Evolutionary conservation across 208 protist species (phyloP).

Genomic region (Acanthamoeba polyphaga): DNA sequence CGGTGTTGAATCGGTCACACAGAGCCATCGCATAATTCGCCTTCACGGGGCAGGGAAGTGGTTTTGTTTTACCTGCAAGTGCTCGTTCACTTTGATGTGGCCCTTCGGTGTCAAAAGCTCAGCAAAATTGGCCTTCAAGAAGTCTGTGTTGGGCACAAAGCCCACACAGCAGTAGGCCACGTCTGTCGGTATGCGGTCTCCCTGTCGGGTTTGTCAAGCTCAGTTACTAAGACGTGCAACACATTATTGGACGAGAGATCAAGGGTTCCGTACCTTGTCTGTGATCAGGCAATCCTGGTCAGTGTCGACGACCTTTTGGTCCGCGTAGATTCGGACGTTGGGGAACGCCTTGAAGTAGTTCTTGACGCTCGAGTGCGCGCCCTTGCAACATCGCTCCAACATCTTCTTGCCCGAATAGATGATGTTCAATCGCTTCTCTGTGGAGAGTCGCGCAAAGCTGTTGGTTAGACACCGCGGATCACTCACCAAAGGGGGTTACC

Average conservation of each 20-base stretch:
- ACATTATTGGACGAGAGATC: no score
- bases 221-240: no score
- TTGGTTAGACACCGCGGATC: neutral
- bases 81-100: slow-evolving; percentile 24
- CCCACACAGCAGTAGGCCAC: slow-evolving; percentile 29
- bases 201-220: neutral
- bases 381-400: slow-evolving; percentile 50
- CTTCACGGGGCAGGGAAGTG: neutral
- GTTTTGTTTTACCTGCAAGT: neutral
- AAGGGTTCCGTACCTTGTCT: neutral
- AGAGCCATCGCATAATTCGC: neutral
- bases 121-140: neutral
- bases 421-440: slow-evolving; percentile 41
- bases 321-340: slow-evolving; percentile 15
- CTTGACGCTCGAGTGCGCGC: neutral
- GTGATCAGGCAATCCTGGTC: slow-evolving; percentile 2
- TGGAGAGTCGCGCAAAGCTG: neutral
- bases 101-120: neutral
- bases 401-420: slow-evolving; percentile 29
- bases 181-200: neutral
- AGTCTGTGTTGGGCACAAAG: slow-evolving; percentile 60
- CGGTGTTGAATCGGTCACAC: neutral
- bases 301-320: neutral
- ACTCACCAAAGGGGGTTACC: neutral
- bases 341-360: slow-evolving; percentile 18